Conservation (phyloP, 78 protist genomes). For the Dictyostelium purpureum region DNA sequence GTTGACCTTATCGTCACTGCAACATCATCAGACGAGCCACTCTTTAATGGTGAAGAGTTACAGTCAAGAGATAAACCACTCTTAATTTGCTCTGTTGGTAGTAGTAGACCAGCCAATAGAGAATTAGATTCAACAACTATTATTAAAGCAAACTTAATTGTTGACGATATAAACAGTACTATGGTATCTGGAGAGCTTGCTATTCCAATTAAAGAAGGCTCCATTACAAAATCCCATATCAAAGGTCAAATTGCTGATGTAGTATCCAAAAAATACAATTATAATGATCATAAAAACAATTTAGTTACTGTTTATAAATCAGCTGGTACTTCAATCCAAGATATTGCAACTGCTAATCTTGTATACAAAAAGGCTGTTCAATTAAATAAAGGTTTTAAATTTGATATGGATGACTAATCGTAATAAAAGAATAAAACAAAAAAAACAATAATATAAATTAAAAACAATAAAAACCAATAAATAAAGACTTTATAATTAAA, state of each 20-base stretch:
- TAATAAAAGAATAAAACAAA: no score
- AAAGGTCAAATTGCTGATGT: conserved; percentile 1
- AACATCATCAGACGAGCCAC: conserved; percentile 16
- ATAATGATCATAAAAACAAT: not conserved
- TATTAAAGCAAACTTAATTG: conserved; percentile 3
- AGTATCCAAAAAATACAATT: not conserved
- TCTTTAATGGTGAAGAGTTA: conserved; percentile 24
- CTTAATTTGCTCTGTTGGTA: conserved; percentile 35
- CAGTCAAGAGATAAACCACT: not conserved
- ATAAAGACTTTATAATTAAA: not conserved
- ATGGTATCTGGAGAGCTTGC: conserved; percentile 20
- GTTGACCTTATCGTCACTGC: conserved; percentile 75
- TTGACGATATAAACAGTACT: conserved; percentile 20
- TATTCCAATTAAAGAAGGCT: conserved; percentile 2
- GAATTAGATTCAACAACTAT: conserved; percentile 26
- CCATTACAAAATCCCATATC: not conserved
- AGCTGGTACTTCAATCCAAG: conserved; percentile 70
- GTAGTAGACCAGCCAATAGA: conserved; percentile 28
- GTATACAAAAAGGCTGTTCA: conserved; percentile 23
- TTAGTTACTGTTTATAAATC: conserved; percentile 36
- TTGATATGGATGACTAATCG: not conserved
- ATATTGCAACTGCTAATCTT: conserved; percentile 26
- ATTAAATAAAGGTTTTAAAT: not conserved
- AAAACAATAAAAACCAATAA: not conserved
- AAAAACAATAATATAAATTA: not conserved